These are phyloP conservation scores for Pseudoscleropodium purum DNA, from an alignment of 225 moss, liverwort and hornwort species.

Conservation along the genomic window DNA sequence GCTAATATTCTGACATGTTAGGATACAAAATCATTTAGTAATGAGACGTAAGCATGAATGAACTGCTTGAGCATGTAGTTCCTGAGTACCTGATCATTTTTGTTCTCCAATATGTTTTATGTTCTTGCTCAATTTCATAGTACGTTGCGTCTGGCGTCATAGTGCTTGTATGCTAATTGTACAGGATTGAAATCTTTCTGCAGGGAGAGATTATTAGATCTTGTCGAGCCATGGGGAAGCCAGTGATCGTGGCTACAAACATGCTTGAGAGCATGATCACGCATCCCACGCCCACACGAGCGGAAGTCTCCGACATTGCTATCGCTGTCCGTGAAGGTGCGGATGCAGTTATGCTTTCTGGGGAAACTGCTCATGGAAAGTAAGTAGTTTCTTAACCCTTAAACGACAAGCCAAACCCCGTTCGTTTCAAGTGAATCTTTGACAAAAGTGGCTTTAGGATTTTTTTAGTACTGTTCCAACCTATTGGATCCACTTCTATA, in stretches of 20 bases:
- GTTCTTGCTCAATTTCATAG: background rate
- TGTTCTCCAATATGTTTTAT: background rate
- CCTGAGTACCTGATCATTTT: background rate
- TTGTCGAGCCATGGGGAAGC: conserved; percentile 93
- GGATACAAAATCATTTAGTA: background rate
- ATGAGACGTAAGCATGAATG: background rate
- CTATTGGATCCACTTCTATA: background rate
- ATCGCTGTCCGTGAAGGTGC: conserved; percentile 90
- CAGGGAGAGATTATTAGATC: conserved; percentile 74
- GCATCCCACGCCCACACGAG: conserved; percentile 93
- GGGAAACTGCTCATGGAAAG: conserved; percentile 99
- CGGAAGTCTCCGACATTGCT: conserved; percentile 93
- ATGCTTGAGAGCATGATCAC: conserved; percentile 99
- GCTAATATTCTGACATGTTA: background rate
- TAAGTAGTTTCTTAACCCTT: conserved; percentile 25
- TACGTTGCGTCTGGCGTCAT: background rate
- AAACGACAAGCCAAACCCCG: background rate
- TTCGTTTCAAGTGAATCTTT: background rate
- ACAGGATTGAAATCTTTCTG: background rate
- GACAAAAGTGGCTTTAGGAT: background rate
- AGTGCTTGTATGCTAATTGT: background rate
- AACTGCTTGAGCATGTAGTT: background rate
- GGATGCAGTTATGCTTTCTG: conserved; percentile 93
- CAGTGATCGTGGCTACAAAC: conserved; percentile 88
- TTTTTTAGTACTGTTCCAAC: background rate